A percentile compares a stretch with the other conserved stretches of the same genome.
Conservation (phyloP, 345 rosid species). For the Stellera chamaejasme region DNA sequence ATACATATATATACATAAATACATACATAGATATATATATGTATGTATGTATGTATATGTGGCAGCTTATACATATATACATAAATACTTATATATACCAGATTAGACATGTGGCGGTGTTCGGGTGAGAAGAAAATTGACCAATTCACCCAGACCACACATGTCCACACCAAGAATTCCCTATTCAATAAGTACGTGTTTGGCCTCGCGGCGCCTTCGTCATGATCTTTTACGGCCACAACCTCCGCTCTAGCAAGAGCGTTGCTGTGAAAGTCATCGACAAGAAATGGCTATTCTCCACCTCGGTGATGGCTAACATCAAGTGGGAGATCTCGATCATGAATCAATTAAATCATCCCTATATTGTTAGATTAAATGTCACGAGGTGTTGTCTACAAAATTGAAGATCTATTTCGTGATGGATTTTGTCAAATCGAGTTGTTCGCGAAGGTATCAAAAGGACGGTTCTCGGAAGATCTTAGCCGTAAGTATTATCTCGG, state of each 20-base stretch:
- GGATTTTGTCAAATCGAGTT: slow-evolving; percentile 88
- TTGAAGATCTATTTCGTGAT: slow-evolving; percentile 71
- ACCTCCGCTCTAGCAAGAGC: slow-evolving; percentile 57
- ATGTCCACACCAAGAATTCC: slow-evolving; percentile 18
- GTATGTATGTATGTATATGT: no score
- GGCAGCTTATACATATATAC: no score
- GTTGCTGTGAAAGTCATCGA: slow-evolving; percentile 82
- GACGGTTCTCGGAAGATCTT: slow-evolving; percentile 70
- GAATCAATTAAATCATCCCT: slow-evolving; percentile 54
- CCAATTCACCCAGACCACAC: no score
- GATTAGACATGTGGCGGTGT: no score
- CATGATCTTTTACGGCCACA: slow-evolving; percentile 74
- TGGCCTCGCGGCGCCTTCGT: slow-evolving; percentile 94
- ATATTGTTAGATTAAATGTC: slow-evolving; percentile 61
- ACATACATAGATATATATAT: no score
- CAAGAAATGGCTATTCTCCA: slow-evolving; percentile 53
- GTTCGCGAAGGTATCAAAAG: slow-evolving; percentile 68
- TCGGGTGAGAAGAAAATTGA: no score
- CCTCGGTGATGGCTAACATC: slow-evolving; percentile 47
- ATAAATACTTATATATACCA: no score
- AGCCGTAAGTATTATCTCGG: slow-evolving; percentile 70
- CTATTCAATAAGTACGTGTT: slow-evolving; percentile 82
- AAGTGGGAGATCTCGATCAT: slow-evolving; percentile 95
- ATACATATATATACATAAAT: no score
- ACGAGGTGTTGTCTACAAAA: slow-evolving; percentile 79